Evolutionary conservation across 2,329 filamentous ascomycete genomes (phyloP), one percentile per base, ranked within the genome.

Genomic region (Rachicladosporium sp.): DNA sequence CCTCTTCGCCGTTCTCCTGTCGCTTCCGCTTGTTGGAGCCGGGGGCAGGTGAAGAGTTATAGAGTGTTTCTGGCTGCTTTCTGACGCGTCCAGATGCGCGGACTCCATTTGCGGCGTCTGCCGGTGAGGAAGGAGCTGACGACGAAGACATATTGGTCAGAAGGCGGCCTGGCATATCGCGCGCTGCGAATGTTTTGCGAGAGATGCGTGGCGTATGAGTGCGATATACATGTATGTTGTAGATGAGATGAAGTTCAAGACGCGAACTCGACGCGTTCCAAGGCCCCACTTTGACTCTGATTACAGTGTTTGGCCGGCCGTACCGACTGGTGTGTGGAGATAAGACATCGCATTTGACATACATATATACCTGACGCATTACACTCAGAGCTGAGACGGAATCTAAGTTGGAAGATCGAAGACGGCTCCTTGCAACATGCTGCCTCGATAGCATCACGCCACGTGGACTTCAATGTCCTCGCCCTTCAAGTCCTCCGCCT

Each of bases 401-500:
- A 19, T 5, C 15, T 19, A 5, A 19, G 15, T 5, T 19, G 3
- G 15, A 19, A 19, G 15, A 19, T 19, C 11, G 31, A 23, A 10
- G 37, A 38, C 10, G 23, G 23, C 7, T 19, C 10, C 27, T 33
- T 38, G 29, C 21, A 23, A 27, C 15, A 52, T 52, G 50, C 31
- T 47, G 15, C 39, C 35, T 10, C 47, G 44, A 51, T 51, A 52
- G 33, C 42, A 39, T 6, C 10, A 29, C n/a, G 30, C 10, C 13
- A 6, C n/a, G 29, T 12, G 38, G 49, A 45, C 45, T 33, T 40
- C 37, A 35, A 56, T 56, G 54, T 54, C 50, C 50, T 86, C 80
- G n/a, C 84, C 86, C 6, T 93, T 93, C 56, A 77, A 82, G 36
- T 68, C 74, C 37, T 83, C 83, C 21, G 72, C 80, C 31, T 82